Conservation (phyloP, 768 basidiomycete species). For the Kwoniella sp. region DNA sequence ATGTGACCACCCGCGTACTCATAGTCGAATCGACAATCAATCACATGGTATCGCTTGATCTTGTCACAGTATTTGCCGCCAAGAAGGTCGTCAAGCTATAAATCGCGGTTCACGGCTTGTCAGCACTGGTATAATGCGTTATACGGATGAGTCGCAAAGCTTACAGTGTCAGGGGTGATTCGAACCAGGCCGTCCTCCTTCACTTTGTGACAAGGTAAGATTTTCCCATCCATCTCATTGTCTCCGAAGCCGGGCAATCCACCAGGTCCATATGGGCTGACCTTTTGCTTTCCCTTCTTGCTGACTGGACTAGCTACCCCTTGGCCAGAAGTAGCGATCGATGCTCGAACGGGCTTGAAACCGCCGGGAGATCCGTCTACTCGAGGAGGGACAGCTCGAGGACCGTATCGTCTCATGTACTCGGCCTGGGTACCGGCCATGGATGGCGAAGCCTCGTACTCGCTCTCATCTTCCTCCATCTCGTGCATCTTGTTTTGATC, state of each 20-base stretch:
- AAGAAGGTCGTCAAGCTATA: conserved; percentile 74
- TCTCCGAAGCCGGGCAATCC: conserved; percentile 86
- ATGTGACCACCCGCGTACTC: conserved; percentile 94
- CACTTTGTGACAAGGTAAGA: conserved; percentile 89
- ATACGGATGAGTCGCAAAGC: too few species aligned
- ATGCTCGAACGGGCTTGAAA: conserved; percentile 32
- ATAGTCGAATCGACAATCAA: conserved; percentile 98
- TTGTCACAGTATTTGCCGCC: conserved; percentile 70
- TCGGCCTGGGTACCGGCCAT: conserved; percentile 38
- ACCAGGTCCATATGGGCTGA: conserved; percentile 51
- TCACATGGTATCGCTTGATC: conserved; percentile 72
- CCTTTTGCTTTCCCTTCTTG: conserved; percentile 25
- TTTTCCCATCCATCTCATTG: conserved; percentile 88
- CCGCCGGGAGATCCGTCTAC: conserved; percentile 45
- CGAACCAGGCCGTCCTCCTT: conserved; percentile 95
- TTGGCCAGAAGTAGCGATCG: conserved; percentile 27
- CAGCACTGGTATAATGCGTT: conserved; percentile 19
- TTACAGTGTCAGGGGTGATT: conserved; percentile 75
- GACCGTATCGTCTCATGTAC: conserved; percentile 32
- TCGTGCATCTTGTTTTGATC: conserved; percentile 46
- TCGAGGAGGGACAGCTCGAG: conserved; percentile 25
- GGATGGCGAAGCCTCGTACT: conserved; percentile 41
- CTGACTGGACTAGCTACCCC: conserved; percentile 24
- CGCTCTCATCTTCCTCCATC: conserved; percentile 44
- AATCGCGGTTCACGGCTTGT: conserved; percentile 7